Evolutionary conservation across 164 flowering plant genomes (phyloP).

Genomic region (Sedum album): DNA sequence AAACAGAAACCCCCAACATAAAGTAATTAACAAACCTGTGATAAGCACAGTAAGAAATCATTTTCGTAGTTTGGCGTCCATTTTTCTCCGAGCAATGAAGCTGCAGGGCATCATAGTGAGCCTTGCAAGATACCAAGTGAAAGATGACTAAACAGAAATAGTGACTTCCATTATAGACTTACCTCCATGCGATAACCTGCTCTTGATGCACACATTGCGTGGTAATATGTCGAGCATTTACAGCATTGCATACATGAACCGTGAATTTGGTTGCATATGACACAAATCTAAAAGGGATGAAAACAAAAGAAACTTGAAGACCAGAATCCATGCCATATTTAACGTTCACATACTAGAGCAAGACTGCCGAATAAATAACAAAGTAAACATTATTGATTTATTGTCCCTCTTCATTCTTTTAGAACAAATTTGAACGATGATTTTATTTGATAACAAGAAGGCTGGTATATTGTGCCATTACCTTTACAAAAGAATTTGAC

Average conservation of each 20-base stretch:
- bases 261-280: slow-evolving; percentile 90
- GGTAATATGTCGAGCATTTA: slow-evolving; percentile 88
- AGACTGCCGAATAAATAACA: not conserved
- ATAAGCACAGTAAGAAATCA: slow-evolving; percentile 87
- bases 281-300: slow-evolving; percentile 55
- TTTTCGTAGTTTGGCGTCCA: slow-evolving; percentile 72
- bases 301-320: not conserved
- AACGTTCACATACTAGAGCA: too few species aligned
- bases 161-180: slow-evolving; percentile 14
- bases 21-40: slow-evolving; percentile 49
- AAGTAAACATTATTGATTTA: not conserved
- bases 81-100: slow-evolving; percentile 74
- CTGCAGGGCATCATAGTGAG: slow-evolving; percentile 31
- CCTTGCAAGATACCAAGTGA: not conserved
- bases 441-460: too few species aligned
- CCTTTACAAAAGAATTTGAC: slow-evolving; percentile 67
- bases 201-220: slow-evolving; percentile 97
- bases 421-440: not conserved
- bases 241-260: slow-evolving; percentile 94
- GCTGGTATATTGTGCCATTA: slow-evolving; percentile 15
- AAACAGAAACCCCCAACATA: not conserved
- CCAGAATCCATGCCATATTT: not conserved
- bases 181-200: slow-evolving; percentile 99
- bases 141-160: not conserved
- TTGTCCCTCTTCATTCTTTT: not conserved